Evolutionary conservation across 805 yeast genomes (phyloP), one percentile per base, ranked within the genome.

Genomic region (Saturnispora bothae): DNA sequence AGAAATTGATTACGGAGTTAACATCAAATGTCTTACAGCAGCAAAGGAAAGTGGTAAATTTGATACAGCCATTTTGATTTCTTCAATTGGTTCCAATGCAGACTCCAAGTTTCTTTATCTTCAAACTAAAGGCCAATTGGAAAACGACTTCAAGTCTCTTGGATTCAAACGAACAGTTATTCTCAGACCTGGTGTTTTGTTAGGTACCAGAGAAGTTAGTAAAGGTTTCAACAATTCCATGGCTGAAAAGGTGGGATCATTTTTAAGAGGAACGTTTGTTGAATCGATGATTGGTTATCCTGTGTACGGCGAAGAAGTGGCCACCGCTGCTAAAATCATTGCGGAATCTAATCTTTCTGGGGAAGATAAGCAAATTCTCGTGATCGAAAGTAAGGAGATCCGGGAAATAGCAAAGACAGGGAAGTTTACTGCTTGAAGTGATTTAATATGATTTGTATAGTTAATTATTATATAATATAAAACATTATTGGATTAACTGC

Each of bases 71-170:
- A 76, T 86, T 3, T 53, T 86, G 12, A 69, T 86, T 4, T 75
- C 86, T 3, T 63, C 86, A 3, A 36, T 51, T 0, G 85, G 85
- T n/a, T 84, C 95, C 0, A 64, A 62, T 41, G 49, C 69, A 0
- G 47, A 51, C 26, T 81, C 94, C 0, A 48, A 48, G n/a, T 64
- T 83, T 30, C 68, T 78, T 4, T 86, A 85, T 50, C 37, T 72
- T 31, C 66, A 66, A 47, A 66, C 80, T 57, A 86, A 86, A 54
- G 95, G 94, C 21, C 71, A 76, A 36, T 63, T 82, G 34, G 96
- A 86, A 53, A 69, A 76, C 32, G 84, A 74, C 33, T 61, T 86
- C 8, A 58, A 65, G 31, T 75, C 63, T 0, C 63, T 85, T 41
- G 69, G 65, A 20, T 86, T 84, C 56, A 78, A 76, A n/a, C 65